phyloP scores from a whole-genome alignment of 345 rosid species.

The Bruguiera parviflora region DNA sequence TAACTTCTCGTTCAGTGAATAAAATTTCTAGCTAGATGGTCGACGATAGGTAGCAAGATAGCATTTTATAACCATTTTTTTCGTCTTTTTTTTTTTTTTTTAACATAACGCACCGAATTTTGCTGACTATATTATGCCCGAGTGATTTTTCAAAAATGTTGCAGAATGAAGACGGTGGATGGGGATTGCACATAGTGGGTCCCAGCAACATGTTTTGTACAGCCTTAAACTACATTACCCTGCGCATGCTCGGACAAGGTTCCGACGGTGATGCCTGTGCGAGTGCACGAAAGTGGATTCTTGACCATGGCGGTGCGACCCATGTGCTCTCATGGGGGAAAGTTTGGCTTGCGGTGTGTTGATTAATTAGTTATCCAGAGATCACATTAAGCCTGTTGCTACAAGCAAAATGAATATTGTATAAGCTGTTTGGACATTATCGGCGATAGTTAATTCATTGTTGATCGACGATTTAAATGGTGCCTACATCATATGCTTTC shows the following conservation, averaged over 20 bases:
- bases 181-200: conserved; percentile 1
- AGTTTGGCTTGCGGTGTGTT: not conserved
- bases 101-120: too few relatives aligned
- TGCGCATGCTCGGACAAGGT: not conserved
- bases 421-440: not conserved
- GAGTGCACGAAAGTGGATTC: not conserved
- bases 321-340: not conserved
- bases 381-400: not conserved
- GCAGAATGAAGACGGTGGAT: conserved; percentile 1
- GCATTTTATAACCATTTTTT: not conserved
- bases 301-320: not conserved
- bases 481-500: too few relatives aligned
- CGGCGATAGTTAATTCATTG: too few relatives aligned
- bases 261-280: not conserved
- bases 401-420: not conserved
- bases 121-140: not conserved
- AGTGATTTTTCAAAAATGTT: not conserved
- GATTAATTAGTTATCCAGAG: not conserved
- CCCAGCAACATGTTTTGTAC: conserved; percentile 1
- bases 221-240: not conserved
- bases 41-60: too few relatives aligned
- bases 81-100: too few relatives aligned
- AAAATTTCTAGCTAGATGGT: too few relatives aligned
- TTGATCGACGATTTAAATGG: too few relatives aligned
- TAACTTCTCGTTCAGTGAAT: too few relatives aligned